phyloP scores from a whole-genome alignment of 169 alveolate genomes.

The Babesia bigemina region DNA sequence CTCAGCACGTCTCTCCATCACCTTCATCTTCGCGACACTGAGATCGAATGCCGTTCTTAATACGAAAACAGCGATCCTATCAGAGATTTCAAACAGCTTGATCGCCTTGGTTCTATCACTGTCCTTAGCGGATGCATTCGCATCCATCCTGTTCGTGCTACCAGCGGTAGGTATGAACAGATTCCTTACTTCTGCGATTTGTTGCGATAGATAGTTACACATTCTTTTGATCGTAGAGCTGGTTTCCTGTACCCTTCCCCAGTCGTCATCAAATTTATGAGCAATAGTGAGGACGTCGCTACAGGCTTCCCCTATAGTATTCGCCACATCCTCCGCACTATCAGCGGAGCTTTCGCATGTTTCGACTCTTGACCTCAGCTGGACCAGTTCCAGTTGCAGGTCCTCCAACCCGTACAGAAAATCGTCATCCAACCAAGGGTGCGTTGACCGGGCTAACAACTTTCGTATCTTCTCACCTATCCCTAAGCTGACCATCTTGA shows the following conservation, averaged over 20 bases:
- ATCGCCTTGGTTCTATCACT: not conserved
- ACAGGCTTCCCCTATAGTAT: slow-evolving; percentile 35
- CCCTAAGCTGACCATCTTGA: slow-evolving; percentile 66
- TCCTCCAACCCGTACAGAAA: slow-evolving; percentile 46
- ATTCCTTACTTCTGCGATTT: slow-evolving; percentile 27
- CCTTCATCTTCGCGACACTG: slow-evolving; percentile 50
- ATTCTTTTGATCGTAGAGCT: slow-evolving; percentile 12
- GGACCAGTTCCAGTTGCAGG: slow-evolving; percentile 55
- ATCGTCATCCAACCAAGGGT: slow-evolving; percentile 26
- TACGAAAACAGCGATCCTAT: slow-evolving; percentile 26
- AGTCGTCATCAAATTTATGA: slow-evolving; percentile 18
- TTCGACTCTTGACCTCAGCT: slow-evolving; percentile 25
- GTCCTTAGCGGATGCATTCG: not conserved
- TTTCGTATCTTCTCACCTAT: slow-evolving; percentile 46
- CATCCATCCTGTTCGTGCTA: not conserved
- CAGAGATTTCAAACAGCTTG: slow-evolving; percentile 30
- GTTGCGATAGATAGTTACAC: slow-evolving; percentile 11
- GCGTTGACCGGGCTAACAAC: slow-evolving; percentile 16
- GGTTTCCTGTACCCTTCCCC: slow-evolving; percentile 25
- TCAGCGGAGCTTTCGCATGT: slow-evolving; percentile 18
- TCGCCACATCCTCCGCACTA: slow-evolving; percentile 41
- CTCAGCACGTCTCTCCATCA: slow-evolving; percentile 46
- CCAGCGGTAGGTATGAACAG: not conserved
- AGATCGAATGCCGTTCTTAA: slow-evolving; percentile 34
- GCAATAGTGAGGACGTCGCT: slow-evolving; percentile 1